Conservation (phyloP, 169 alveolate species). For the Theileria orientalis region DNA sequence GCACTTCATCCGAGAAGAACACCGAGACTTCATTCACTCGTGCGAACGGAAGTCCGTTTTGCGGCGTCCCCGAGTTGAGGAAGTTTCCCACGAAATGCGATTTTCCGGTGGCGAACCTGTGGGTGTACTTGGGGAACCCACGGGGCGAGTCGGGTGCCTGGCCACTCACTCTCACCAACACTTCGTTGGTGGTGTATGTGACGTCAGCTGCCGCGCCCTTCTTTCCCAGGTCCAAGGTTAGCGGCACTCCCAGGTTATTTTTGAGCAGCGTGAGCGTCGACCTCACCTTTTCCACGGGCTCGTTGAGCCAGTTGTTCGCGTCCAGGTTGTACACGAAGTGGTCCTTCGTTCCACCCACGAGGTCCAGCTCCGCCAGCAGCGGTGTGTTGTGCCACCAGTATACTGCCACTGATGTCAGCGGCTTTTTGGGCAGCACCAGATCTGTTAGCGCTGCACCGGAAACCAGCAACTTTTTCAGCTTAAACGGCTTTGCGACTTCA, state of each 20-base stretch:
- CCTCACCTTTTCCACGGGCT: background rate
- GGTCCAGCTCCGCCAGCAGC: background rate
- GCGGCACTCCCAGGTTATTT: conserved; percentile 4
- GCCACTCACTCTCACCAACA: conserved; percentile 4
- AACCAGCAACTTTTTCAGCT: background rate
- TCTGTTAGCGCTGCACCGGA: conserved; percentile 9
- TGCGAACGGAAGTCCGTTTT: conserved; percentile 1
- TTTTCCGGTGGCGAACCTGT: conserved; percentile 13
- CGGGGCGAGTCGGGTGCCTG: background rate
- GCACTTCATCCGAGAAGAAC: background rate
- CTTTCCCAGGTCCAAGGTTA: conserved; percentile 1
- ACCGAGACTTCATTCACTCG: conserved; percentile 4
- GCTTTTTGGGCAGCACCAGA: background rate
- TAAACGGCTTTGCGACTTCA: conserved; percentile 3
- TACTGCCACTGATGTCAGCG: background rate
- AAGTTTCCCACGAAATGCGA: background rate
- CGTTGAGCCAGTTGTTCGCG: background rate
- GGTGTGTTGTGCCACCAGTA: conserved; percentile 8
- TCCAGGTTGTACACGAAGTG: conserved; percentile 2
- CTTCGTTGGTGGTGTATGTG: background rate
- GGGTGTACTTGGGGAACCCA: conserved; percentile 6
- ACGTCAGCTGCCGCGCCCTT: background rate
- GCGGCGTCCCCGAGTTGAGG: conserved; percentile 1
- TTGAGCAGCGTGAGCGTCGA: conserved; percentile 5
- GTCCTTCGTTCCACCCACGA: background rate